Evolutionary conservation across 2,329 filamentous ascomycete genomes (phyloP), one percentile per base, ranked within the genome.

Genomic region (Hymenoscyphus albidus): DNA sequence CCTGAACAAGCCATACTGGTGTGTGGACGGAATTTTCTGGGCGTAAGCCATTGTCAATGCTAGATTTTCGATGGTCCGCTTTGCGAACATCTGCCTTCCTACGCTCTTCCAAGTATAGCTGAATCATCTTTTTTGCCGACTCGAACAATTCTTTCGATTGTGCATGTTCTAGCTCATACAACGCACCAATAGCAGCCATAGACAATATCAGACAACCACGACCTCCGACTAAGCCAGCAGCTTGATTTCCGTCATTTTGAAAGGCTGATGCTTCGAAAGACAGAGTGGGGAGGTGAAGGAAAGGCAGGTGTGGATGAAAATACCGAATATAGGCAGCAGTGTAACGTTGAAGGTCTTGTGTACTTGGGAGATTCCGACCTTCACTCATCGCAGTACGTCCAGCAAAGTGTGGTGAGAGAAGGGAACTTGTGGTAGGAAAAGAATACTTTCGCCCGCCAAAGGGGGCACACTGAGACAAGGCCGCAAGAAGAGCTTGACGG

Each of bases 281-380:
- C 68, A 98, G 82, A 16, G 94, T 97, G 61, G 93, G 89, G 70
- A 97, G 86, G 78, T 98, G 94, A 67, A 97, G 81, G 77, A 98
- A 97, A n/a, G 95, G 94, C 67, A 97, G 79, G 76, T 98, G 94
- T 27, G 94, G 94, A 74, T 97, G 93, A 77, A 96, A 97, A 76
- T 92, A 96, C 69, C 88, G 88, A 73, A 98, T 87, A 78, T 97
- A 98, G 65, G 93, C 90, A 69, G 88, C 88, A 68, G 97, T 91
- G 77, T 93, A 97, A 76, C 92, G 90, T 77, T 96, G 93, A 67
- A 98, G 86, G 75, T 97, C 92, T 74, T 85, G 83, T 40, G 92
- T 94, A 78, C 85, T 92, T 62, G 94, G 93, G 64, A 97, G 83
- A 69, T 80, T 83, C 71, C 80, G 84, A 71, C 82, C 78, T 70